A percentile compares a stretch with the other conserved stretches of the same genome.
Conservation (phyloP, 2,329 filamentous ascomycete species). For the Penicillium aurantiogriseum region DNA sequence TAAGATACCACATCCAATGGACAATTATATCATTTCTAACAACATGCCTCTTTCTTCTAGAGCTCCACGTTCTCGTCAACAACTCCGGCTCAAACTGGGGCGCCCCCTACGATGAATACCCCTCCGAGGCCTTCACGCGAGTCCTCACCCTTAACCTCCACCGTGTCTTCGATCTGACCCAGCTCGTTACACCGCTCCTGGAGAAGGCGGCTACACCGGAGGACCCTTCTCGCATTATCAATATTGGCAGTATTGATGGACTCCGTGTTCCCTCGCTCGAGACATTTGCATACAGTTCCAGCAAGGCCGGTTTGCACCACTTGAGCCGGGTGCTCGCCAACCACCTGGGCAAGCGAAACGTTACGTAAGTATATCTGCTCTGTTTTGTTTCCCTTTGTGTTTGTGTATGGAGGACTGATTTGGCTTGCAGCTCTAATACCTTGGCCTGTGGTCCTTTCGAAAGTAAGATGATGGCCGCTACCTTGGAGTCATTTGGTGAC, state of each 20-base stretch:
- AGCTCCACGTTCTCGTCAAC: constrained; percentile 51
- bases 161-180: constrained; percentile 50
- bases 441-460: constrained; percentile 68
- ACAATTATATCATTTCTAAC: constrained; percentile 1
- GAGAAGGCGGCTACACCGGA: constrained; percentile 46
- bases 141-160: constrained; percentile 56
- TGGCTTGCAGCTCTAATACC: constrained; percentile 56
- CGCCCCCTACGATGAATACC: constrained; percentile 58
- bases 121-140: constrained; percentile 58
- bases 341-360: constrained; percentile 52
- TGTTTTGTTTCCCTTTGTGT: background rate
- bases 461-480: constrained; percentile 56
- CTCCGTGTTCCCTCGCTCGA: constrained; percentile 53
- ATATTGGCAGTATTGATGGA: constrained; percentile 56
- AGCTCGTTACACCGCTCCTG: constrained; percentile 50
- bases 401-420: constrained; percentile 21
- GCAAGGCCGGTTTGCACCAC: constrained; percentile 55
- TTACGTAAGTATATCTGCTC: constrained; percentile 47
- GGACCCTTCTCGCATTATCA: constrained; percentile 51
- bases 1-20: constrained; percentile 52
- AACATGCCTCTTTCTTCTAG: constrained; percentile 24
- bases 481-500: constrained; percentile 51
- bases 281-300: constrained; percentile 54
- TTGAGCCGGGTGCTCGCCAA: constrained; percentile 52
- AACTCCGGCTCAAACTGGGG: constrained; percentile 57